Evolutionary conservation across 257 asterid species (phyloP).

Genomic region (Misopates orontium): DNA sequence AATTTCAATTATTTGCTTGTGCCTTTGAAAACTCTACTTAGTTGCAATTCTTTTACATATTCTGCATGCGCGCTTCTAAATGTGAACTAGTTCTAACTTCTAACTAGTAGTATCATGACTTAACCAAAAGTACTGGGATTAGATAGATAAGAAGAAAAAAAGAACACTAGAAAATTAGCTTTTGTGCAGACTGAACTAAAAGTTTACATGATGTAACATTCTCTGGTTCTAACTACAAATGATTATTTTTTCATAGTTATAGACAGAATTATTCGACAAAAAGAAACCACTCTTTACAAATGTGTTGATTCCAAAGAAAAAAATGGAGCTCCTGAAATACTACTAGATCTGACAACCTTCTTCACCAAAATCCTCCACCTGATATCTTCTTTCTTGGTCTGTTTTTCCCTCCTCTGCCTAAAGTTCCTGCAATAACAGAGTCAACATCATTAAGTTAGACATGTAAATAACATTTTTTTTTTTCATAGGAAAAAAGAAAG

Average conservation of each 20-base stretch:
- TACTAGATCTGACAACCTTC: slow-evolving; percentile 81
- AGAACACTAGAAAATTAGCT: not conserved
- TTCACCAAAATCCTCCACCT: slow-evolving; percentile 82
- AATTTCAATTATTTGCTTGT: too few species aligned
- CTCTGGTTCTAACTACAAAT: not conserved
- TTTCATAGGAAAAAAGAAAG: too few species aligned
- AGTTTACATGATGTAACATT: too few species aligned
- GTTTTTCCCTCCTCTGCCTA: slow-evolving; percentile 55
- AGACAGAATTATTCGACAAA: not conserved
- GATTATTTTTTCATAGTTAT: not conserved
- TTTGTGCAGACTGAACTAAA: not conserved
- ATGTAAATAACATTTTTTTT: too few species aligned
- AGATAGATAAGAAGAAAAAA: too few species aligned
- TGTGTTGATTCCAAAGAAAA: slow-evolving; percentile 57
- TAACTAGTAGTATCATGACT: too few species aligned
- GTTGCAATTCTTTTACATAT: too few species aligned
- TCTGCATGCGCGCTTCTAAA: too few species aligned
- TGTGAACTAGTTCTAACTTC: too few species aligned
- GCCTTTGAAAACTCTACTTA: too few species aligned
- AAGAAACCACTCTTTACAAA: slow-evolving; percentile 7
- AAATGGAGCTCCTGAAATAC: slow-evolving; percentile 75
- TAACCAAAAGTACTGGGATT: too few species aligned
- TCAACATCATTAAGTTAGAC: too few species aligned
- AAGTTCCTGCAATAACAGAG: slow-evolving; percentile 27
- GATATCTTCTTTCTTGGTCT: slow-evolving; percentile 66